phyloP scores from a whole-genome alignment of 2,329 filamentous ascomycete species.

The Colletotrichum simmondsii region DNA sequence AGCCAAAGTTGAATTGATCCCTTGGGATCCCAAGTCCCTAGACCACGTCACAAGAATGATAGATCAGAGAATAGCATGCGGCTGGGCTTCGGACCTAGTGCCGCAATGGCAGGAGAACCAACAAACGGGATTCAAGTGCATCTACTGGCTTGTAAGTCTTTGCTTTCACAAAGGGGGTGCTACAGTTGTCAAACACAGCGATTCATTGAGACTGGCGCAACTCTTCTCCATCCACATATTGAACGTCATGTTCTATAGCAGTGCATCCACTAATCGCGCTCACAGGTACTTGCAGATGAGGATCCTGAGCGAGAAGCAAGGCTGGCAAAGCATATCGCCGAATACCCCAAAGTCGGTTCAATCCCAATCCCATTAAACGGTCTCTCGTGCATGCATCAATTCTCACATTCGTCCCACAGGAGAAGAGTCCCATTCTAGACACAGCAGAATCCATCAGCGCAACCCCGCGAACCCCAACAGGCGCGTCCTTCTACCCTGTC shows the following conservation, averaged over 20 bases:
- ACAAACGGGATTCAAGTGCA: conserved; percentile 33
- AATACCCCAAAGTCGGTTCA: conserved; percentile 34
- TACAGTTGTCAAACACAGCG: background rate
- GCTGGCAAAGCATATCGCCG: conserved; percentile 37
- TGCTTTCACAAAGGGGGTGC: background rate
- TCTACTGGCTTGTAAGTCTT: conserved; percentile 37
- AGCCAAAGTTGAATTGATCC: conserved; percentile 35
- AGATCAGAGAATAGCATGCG: conserved; percentile 39
- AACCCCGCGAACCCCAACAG: conserved; percentile 12
- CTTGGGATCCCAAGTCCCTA: conserved; percentile 40
- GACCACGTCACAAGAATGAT: conserved; percentile 38
- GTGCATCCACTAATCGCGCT: background rate
- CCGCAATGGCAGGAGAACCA: conserved; percentile 37
- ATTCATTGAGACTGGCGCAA: no score
- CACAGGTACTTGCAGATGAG: conserved; percentile 31
- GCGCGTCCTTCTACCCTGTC: conserved; percentile 40
- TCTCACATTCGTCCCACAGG: conserved; percentile 30
- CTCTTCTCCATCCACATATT: background rate
- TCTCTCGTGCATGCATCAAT: background rate
- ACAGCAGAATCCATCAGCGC: conserved; percentile 25
- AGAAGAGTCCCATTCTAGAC: conserved; percentile 33
- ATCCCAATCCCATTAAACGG: background rate
- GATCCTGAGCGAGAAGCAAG: conserved; percentile 29
- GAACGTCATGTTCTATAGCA: no score
- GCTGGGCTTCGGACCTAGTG: conserved; percentile 38